These are phyloP conservation scores for Trichocladium uniseriatum DNA, from an alignment of 495 filamentous ascomycete species.

Conservation along the genomic window DNA sequence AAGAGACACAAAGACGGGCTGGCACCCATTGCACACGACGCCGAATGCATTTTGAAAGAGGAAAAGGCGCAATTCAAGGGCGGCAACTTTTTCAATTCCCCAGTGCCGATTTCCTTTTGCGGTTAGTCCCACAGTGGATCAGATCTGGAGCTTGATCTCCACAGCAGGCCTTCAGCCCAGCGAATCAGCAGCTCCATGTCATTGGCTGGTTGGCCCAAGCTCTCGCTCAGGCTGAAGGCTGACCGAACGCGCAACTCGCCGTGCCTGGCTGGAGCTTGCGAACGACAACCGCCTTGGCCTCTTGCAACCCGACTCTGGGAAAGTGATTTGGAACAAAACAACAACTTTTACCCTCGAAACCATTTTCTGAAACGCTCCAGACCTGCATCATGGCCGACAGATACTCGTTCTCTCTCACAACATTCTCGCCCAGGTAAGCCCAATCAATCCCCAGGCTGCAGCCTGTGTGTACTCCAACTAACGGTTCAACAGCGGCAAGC, in stretches of 20 bases:
- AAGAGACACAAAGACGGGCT: neutral
- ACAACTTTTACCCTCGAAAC: neutral
- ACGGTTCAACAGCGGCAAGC: conserved; percentile 65
- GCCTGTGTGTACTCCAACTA: conserved; percentile 4
- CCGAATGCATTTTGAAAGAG: neutral
- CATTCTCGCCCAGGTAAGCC: conserved; percentile 95
- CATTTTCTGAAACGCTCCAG: neutral
- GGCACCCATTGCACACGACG: neutral
- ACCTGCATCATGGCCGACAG: conserved; percentile 75
- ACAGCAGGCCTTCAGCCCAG: neutral
- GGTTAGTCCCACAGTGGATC: neutral
- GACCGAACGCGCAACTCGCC: conserved; percentile 30
- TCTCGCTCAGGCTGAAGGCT: conserved; percentile 16
- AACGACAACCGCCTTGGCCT: conserved; percentile 14
- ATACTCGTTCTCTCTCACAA: conserved; percentile 99
- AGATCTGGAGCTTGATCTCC: neutral
- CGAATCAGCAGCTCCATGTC: conserved; percentile 10
- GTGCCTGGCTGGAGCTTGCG: conserved; percentile 17
- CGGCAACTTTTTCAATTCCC: neutral
- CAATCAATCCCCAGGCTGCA: conserved; percentile 4
- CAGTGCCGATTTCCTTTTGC: conserved; percentile 4
- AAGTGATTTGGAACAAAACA: conserved; percentile 1
- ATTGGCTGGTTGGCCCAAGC: conserved; percentile 22
- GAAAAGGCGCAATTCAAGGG: neutral
- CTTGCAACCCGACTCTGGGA: neutral